Evolutionary conservation across 1,139 yeast genomes (phyloP), one percentile per base, ranked within the genome.

Genomic region (Yamadazyma dushanensis): DNA sequence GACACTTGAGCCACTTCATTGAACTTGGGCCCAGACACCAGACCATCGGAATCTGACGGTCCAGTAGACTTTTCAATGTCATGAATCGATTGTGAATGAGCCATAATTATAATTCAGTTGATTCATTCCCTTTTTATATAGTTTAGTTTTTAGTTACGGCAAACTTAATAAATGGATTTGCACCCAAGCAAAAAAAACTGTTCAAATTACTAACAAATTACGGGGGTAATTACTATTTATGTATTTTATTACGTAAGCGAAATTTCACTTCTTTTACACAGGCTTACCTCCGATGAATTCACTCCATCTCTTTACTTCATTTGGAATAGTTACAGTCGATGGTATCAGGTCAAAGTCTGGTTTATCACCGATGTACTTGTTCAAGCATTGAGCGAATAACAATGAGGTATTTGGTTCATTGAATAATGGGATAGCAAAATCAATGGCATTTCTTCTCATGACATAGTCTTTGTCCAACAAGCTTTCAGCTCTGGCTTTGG

Each of bases 371-470:
- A 92, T 75, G 59, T 88, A 88, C 38, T 69, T 78, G 51, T 78
- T 78, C 66, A 92, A 75, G 47, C 96, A 87, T 57, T 81, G 71
- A 16, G 97, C 90, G 63, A 94, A 92, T 50, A 94, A 70, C 52
- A 81, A 62, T 3, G 97, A 83, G 21, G 98, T 92, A 59, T 88
- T 82, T 47, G 97, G 96, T 67, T 92, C 98, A 58, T 92, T 92
- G 71, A 92, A 90, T 60, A 92, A 73, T 32, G 98, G 97, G 54
- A 92, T 84, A 41, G 87, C 97, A 61, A 94, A 92, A 64, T 92
- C 99, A 67, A 92, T 94, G 35, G 98, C 97, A 61, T 90, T 92
- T 72, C 99, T 83, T 74, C 99, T 83, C 97, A 92, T 92, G 38
- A 90, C 84, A 59, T 92, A 92, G 66, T 92, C 97, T 62, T 85